A percentile compares a stretch with the other conserved stretches of the same genome.
phyloP scores from a whole-genome alignment of 2,329 filamentous ascomycete genomes.

The Rhexocercosporidium sp. region DNA sequence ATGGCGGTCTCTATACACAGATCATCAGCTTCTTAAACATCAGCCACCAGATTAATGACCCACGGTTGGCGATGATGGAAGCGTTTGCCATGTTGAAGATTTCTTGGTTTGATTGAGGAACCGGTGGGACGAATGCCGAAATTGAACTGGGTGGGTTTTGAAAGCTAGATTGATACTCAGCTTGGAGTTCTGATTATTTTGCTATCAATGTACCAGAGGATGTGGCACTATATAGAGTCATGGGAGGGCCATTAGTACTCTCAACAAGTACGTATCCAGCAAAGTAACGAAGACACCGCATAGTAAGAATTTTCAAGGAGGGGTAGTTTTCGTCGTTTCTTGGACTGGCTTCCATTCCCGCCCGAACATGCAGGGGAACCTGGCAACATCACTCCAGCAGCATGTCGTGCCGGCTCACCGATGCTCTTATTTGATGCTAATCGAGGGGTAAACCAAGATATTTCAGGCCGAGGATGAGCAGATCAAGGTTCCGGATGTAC shows the following conservation, averaged over 20 bases:
- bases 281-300: not conserved
- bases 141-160: not conserved
- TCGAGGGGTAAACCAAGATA: not conserved
- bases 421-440: not conserved
- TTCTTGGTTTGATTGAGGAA: not conserved
- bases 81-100: conserved; percentile 6
- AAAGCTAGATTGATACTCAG: not conserved
- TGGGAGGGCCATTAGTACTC: not conserved
- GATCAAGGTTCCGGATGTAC: not conserved
- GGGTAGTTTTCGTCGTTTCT: not conserved
- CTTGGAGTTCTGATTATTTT: not conserved
- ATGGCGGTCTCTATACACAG: conserved; percentile 6
- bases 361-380: not conserved
- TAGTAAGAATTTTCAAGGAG: not conserved
- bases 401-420: not conserved
- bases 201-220: not conserved
- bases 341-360: not conserved
- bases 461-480: not conserved
- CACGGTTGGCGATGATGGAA: conserved; percentile 1
- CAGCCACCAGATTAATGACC: not conserved
- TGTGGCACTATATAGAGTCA: not conserved
- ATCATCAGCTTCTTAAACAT: not conserved
- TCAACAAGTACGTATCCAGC: not conserved
- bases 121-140: too few species aligned
- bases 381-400: not conserved